These are phyloP conservation scores for Cadophora luteo-olivacea DNA, from an alignment of 2,329 filamentous ascomycete species.

Conservation along the genomic window DNA sequence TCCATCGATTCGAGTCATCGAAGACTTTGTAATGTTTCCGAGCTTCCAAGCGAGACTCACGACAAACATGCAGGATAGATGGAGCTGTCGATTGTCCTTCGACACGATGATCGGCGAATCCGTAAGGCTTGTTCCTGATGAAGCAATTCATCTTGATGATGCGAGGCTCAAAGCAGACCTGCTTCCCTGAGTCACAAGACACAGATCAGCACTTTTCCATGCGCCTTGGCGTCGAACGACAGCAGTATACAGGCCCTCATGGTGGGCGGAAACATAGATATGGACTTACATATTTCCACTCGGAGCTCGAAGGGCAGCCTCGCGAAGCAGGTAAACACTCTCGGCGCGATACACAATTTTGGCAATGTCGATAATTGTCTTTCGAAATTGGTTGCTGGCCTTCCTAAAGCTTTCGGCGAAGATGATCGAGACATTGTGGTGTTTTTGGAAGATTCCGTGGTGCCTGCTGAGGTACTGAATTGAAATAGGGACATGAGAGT, in stretches of 20 bases:
- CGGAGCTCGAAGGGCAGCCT: neutral
- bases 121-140: neutral
- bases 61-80: neutral
- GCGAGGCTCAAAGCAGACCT: no score
- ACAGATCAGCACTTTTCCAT: no score
- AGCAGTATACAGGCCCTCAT: no score
- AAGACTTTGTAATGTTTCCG: neutral
- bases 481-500: no score
- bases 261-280: neutral
- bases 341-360: neutral
- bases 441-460: no score
- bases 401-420: neutral
- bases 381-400: neutral
- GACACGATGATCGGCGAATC: neutral
- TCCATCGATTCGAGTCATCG: neutral
- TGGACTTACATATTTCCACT: neutral
- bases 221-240: no score
- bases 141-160: no score
- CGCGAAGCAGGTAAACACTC: neutral
- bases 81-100: neutral
- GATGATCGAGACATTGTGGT: neutral
- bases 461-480: no score
- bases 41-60: neutral
- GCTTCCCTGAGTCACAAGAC: no score
- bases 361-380: neutral